phyloP scores from a whole-genome alignment of 2,329 filamentous ascomycete genomes.

The Trichoderma semiorbis region DNA sequence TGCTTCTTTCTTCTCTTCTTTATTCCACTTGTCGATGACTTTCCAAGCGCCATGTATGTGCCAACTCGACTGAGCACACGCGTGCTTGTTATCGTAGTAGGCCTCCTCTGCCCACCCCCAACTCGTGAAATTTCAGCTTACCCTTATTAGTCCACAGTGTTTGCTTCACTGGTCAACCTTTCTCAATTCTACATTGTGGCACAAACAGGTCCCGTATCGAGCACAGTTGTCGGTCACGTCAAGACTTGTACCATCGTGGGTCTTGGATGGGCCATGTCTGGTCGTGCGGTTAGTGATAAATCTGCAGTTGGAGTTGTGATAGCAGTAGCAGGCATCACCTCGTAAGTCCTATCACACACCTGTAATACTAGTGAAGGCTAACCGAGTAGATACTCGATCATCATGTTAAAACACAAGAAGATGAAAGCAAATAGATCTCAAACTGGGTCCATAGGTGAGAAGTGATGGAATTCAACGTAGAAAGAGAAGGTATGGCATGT shows the following conservation, averaged over 20 bases:
- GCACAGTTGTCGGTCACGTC: constrained; percentile 62
- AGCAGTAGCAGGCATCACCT: constrained; percentile 55
- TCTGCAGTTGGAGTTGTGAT: constrained; percentile 53
- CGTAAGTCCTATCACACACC: constrained; percentile 39
- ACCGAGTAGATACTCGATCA: constrained; percentile 41
- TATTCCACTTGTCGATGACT: constrained; percentile 63
- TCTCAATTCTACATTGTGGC: constrained; percentile 62
- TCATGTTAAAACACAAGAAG: constrained; percentile 46
- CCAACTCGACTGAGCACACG: not conserved
- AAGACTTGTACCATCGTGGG: constrained; percentile 66
- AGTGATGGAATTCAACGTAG: not conserved
- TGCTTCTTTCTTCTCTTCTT: constrained; percentile 61
- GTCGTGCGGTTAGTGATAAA: constrained; percentile 54
- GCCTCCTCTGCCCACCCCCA: constrained; percentile 21
- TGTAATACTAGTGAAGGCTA: not conserved
- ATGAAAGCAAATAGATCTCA: not conserved
- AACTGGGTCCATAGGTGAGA: not conserved
- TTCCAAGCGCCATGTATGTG: constrained; percentile 41
- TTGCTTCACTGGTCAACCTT: constrained; percentile 64
- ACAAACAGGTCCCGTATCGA: constrained; percentile 60
- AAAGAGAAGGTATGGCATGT: not conserved
- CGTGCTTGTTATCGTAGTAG: constrained; percentile 39
- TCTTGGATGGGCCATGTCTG: constrained; percentile 57
- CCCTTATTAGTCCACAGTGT: constrained; percentile 52
- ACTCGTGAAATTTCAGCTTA: not conserved